Evolutionary conservation across 2,329 filamentous ascomycete genomes (phyloP), one percentile per base, ranked within the genome.

Genomic region (Truncatella angustata): DNA sequence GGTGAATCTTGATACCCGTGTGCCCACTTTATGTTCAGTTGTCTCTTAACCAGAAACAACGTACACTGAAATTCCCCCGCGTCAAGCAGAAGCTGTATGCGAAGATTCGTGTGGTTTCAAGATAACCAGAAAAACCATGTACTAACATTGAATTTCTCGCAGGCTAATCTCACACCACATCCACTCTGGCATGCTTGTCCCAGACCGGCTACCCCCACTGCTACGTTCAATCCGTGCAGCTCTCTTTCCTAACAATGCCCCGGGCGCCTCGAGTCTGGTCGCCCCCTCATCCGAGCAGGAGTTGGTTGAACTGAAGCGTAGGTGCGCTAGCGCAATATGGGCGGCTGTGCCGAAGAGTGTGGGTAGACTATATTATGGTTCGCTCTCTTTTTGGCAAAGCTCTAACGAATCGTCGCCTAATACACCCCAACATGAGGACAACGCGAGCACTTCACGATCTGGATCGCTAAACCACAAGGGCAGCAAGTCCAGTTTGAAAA

Each of bases 191-290:
- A 66, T 89, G 55, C 75, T 91, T 56, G 81, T 86, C 71, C 77
- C 85, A 60, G 77, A 78, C 56, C 77, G 81, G 60, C 75, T 91
- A 51, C 84, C 88, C 66, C 76, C 77, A 66, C 70, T 90, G 59
- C 80, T 93, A 62, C 82, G 84, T 66, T 81, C 84, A 59, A 78
- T 89, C 63, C 88, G 94, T 66, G 84, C 82, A 62, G 82, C 88
- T 55, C 76, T 97, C 51, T 97, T 97, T 68, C 93, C 94, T 59
- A 88, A 90, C 71, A 95, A 95, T 70, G 78, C 82, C 61, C 85
- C 87, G 56, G 87, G 85, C 54, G 80, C 83, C 58, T 76, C 85
- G 61, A 78, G 80, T 54, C 73, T 86, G 58, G 72, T 78, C 49
- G 79, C 86, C 48, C 84, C 86, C 54, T 76, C 77, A 45, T 79